These are phyloP conservation scores for Trametes versicolor DNA, from an alignment of 1,284 basidiomycete genomes.

Conservation along the genomic window DNA sequence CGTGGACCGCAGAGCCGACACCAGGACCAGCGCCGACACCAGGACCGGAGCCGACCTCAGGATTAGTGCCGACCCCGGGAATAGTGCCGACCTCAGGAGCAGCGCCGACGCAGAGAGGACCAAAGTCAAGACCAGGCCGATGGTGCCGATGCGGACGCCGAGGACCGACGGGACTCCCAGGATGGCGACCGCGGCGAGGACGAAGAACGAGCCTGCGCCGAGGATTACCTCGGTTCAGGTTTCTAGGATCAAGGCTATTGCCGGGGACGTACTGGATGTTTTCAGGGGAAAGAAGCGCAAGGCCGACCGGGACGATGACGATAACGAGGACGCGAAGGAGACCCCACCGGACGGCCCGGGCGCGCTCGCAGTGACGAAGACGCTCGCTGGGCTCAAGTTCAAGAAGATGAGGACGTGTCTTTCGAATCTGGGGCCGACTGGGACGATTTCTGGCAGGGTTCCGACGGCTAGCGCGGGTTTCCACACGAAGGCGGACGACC, in stretches of 20 bases:
- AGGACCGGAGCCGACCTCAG: not conserved
- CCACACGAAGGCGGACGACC: not conserved
- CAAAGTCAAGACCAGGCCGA: not conserved
- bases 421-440: not conserved
- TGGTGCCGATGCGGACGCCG: not conserved
- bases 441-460: not conserved
- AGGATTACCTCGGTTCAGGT: constrained; percentile 8
- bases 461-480: not conserved
- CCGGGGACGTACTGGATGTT: not conserved
- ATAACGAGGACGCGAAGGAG: not conserved
- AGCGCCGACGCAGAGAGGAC: not conserved
- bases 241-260: too few species aligned
- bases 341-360: not conserved
- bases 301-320: constrained; percentile 10
- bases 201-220: not conserved
- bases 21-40: not conserved
- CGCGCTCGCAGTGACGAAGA: constrained; percentile 9
- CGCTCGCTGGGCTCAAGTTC: constrained; percentile 19
- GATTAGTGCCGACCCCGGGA: not conserved
- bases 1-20: not conserved
- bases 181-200: not conserved
- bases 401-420: constrained; percentile 22
- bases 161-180: not conserved
- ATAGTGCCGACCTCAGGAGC: not conserved
- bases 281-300: constrained; percentile 19